These are phyloP conservation scores for Starmerella vitae DNA, from an alignment of 805 yeast species.

Conservation along the genomic window DNA sequence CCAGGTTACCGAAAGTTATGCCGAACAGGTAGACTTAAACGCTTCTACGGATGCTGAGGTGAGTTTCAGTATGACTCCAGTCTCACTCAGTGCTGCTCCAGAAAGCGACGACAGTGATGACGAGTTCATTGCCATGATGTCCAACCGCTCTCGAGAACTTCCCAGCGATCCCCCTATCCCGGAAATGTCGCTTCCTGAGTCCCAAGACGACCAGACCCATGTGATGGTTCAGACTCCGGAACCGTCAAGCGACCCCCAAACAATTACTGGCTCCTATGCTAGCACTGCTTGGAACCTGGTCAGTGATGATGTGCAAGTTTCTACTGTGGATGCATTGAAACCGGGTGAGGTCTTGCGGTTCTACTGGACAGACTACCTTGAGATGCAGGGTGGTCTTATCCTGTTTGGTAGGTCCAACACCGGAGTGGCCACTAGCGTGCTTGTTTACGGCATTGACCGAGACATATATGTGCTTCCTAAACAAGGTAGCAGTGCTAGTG, in stretches of 20 bases:
- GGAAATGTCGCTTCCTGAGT: background rate
- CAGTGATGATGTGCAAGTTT: conserved; percentile 6
- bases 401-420: conserved; percentile 67
- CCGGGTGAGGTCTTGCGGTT: conserved; percentile 35
- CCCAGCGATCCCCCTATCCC: conserved; percentile 1
- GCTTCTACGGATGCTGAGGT: background rate
- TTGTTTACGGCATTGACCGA: conserved; percentile 53
- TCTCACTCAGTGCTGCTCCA: background rate
- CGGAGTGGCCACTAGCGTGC: conserved; percentile 54
- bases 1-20: background rate
- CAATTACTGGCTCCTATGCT: conserved; percentile 33
- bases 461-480: conserved; percentile 72
- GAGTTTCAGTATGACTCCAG: conserved; percentile 1
- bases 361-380: conserved; percentile 86
- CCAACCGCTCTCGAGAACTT: background rate
- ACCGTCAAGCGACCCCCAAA: conserved; percentile 50
- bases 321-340: background rate
- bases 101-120: conserved; percentile 6
- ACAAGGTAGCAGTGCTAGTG: conserved; percentile 31
- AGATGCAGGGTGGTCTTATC: conserved; percentile 52
- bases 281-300: conserved; percentile 6
- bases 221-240: conserved; percentile 9
- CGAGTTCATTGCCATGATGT: background rate
- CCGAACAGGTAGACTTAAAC: background rate
- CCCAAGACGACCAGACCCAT: background rate